Conservation (phyloP, 768 basidiomycete species). For the Holtermanniella nyarrowii region DNA sequence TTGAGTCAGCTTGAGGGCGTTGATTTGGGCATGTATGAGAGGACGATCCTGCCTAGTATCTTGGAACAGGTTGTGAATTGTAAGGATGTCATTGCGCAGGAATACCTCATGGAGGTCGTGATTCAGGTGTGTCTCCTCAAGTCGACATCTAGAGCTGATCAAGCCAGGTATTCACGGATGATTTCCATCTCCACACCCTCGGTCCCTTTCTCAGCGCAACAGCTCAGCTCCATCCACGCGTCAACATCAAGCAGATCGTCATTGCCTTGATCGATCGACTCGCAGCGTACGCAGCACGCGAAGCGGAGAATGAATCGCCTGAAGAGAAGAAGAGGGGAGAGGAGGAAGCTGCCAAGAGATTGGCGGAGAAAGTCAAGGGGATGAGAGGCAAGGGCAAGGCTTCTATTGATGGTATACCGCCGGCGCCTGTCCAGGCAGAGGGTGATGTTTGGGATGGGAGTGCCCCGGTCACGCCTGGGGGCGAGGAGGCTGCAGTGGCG, state of each 20-base stretch:
- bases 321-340: constrained; percentile 89
- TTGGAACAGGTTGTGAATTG: constrained; percentile 96
- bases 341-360: constrained; percentile 76
- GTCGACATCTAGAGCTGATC: background rate
- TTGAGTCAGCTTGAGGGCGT: constrained; percentile 93
- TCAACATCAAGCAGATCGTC: constrained; percentile 97
- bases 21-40: constrained; percentile 82
- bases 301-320: constrained; percentile 91
- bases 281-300: constrained; percentile 89
- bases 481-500: constrained; percentile 7
- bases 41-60: constrained; percentile 76
- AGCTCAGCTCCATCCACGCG: constrained; percentile 91
- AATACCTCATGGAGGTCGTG: constrained; percentile 98
- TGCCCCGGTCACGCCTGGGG: constrained; percentile 7
- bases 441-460: constrained; percentile 22
- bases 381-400: constrained; percentile 56
- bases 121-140: constrained; percentile 62
- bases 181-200: constrained; percentile 93
- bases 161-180: constrained; percentile 85
- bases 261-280: constrained; percentile 94
- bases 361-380: constrained; percentile 73
- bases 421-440: constrained; percentile 9
- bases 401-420: constrained; percentile 12
- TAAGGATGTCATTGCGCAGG: constrained; percentile 97
- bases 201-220: constrained; percentile 92